phyloP scores from a whole-genome alignment of 495 filamentous ascomycete species.

The Penicillium samsonianum region DNA sequence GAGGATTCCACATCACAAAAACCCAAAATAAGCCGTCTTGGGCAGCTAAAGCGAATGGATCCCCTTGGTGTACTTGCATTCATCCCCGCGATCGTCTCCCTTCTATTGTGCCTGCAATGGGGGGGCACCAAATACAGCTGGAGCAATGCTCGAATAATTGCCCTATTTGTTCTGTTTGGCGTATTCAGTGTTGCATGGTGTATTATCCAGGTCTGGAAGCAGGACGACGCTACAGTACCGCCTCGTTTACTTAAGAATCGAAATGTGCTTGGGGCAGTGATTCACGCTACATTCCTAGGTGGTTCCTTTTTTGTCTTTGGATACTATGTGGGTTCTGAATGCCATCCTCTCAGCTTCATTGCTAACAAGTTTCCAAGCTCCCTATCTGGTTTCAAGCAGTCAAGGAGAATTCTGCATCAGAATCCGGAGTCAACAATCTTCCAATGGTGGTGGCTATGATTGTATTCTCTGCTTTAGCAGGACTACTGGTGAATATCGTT shows the following conservation, averaged over 20 bases:
- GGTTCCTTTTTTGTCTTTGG: conserved; percentile 65
- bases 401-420: conserved; percentile 64
- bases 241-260: conserved; percentile 69
- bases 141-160: conserved; percentile 64
- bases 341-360: neutral
- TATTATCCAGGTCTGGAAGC: conserved; percentile 64
- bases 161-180: conserved; percentile 66
- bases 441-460: conserved; percentile 70
- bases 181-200: conserved; percentile 63
- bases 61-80: conserved; percentile 65
- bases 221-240: conserved; percentile 77
- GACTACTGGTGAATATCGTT: conserved; percentile 57
- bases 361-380: conserved; percentile 47
- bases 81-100: conserved; percentile 68
- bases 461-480: conserved; percentile 60
- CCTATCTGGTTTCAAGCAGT: conserved; percentile 92
- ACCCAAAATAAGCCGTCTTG: conserved; percentile 33
- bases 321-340: conserved; percentile 47
- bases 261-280: conserved; percentile 56
- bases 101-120: conserved; percentile 83
- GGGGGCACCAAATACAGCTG: conserved; percentile 72
- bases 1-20: conserved; percentile 54
- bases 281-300: conserved; percentile 59
- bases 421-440: conserved; percentile 74
- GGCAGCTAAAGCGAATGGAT: conserved; percentile 64